phyloP scores from a whole-genome alignment of 208 protist genomes.

The Crithidia expoeki region DNA sequence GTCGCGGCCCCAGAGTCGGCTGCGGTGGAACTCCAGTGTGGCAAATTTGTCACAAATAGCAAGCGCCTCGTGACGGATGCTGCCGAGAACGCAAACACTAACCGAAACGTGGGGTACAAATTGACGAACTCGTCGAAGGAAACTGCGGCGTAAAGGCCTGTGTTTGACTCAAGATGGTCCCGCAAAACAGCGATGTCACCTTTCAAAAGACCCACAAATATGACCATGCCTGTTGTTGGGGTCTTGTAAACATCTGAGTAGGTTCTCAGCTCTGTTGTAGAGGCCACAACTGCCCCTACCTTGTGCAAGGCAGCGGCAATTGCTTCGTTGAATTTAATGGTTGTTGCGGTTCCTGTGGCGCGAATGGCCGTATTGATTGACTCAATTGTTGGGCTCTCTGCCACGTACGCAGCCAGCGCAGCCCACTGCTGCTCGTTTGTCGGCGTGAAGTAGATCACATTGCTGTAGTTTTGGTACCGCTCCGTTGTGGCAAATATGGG shows the following conservation, averaged over 20 bases:
- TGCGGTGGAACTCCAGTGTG: conserved; percentile 1
- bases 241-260: background rate
- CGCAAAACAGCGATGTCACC: background rate
- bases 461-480: conserved; percentile 23
- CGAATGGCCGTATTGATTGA: background rate
- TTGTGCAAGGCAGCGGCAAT: background rate
- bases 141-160: background rate
- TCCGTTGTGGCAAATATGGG: conserved; percentile 15
- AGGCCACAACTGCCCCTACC: background rate
- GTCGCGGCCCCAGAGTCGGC: background rate
- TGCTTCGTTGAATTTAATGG: background rate
- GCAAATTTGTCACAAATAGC: conserved; percentile 26
- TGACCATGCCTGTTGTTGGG: background rate
- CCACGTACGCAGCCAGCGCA: conserved; percentile 15
- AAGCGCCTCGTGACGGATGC: background rate
- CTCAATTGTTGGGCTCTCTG: background rate
- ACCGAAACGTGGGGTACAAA: background rate
- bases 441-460: conserved; percentile 32
- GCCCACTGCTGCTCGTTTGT: conserved; percentile 34
- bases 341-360: too few relatives aligned
- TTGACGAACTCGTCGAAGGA: conserved; percentile 21
- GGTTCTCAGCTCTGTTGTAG: too few relatives aligned
- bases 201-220: background rate
- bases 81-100: background rate
- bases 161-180: background rate